Conservation (phyloP, 805 yeast species). For the Metschnikowia cerradonensis region DNA sequence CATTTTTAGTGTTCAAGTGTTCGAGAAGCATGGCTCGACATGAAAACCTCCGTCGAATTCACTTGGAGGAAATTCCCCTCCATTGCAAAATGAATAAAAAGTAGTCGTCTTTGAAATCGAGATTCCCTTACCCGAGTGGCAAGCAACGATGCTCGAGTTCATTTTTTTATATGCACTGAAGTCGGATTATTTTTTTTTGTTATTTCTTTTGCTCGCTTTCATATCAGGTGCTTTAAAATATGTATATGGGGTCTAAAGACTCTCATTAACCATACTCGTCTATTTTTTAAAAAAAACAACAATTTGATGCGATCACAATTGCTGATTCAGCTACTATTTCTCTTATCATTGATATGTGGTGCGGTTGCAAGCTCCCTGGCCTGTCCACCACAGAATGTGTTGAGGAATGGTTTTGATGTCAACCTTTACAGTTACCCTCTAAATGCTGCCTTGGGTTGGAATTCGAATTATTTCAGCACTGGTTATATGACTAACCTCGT, state of each 20-base stretch:
- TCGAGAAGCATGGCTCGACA: too few species aligned
- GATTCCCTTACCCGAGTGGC: not conserved
- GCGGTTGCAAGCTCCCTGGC: not conserved
- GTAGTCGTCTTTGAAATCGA: not conserved
- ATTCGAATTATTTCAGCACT: slow-evolving; percentile 3
- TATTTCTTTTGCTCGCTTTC: not conserved
- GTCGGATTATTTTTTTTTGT: too few species aligned
- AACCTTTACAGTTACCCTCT: slow-evolving; percentile 6
- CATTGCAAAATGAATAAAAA: too few species aligned
- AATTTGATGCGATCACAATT: not conserved
- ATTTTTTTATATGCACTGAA: too few species aligned
- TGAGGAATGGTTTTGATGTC: slow-evolving; percentile 9
- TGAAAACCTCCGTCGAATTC: too few species aligned
- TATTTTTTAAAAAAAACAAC: not conserved
- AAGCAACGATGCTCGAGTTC: not conserved
- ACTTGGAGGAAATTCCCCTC: too few species aligned
- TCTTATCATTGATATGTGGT: not conserved
- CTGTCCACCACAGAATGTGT: not conserved
- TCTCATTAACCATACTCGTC: not conserved
- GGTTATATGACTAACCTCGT: slow-evolving; percentile 4
- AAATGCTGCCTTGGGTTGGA: slow-evolving; percentile 8
- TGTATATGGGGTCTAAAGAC: not conserved
- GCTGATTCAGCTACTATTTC: not conserved
- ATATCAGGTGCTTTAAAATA: not conserved
- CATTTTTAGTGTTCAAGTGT: not conserved